phyloP scores from a whole-genome alignment of 371 early-diverging fungal genomes.

The Dichotomocladium elegans region DNA sequence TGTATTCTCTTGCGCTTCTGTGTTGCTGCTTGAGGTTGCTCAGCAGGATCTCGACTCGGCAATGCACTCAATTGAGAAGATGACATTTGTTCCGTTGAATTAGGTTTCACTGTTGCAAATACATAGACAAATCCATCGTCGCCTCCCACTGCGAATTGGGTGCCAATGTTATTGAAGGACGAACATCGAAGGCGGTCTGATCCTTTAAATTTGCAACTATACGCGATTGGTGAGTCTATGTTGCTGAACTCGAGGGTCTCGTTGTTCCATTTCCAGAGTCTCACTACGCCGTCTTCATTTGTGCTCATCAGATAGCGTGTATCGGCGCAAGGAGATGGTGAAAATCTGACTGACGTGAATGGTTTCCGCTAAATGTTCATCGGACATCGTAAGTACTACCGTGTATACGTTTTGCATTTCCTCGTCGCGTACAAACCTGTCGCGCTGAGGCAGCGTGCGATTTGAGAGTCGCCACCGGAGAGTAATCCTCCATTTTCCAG shows the following conservation, averaged over 20 bases:
- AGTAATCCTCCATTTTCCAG: constrained; percentile 75
- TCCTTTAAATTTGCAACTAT: constrained; percentile 60
- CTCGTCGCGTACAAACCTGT: not conserved
- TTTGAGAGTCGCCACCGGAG: constrained; percentile 62
- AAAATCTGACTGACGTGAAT: constrained; percentile 75
- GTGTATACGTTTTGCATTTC: not conserved
- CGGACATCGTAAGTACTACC: not conserved
- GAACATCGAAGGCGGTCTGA: constrained; percentile 63
- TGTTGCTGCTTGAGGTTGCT: constrained; percentile 6
- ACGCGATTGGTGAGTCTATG: constrained; percentile 53
- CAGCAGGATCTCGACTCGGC: not conserved
- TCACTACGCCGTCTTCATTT: constrained; percentile 70
- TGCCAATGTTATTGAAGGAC: constrained; percentile 78
- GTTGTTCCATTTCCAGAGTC: constrained; percentile 75
- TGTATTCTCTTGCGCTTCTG: constrained; percentile 24
- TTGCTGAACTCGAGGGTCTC: constrained; percentile 50
- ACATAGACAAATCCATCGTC: constrained; percentile 76
- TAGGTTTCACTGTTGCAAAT: constrained; percentile 48
- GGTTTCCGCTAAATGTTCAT: constrained; percentile 50
- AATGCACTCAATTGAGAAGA: not conserved
- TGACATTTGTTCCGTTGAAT: not conserved
- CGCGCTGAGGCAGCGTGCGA: constrained; percentile 21
- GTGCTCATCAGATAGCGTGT: constrained; percentile 75
- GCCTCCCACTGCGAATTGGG: constrained; percentile 79
- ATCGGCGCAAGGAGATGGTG: constrained; percentile 75